Evolutionary conservation across 768 basidiomycete species (phyloP), one percentile per base, ranked within the genome.

Genomic region (Lactarius evosmus): DNA sequence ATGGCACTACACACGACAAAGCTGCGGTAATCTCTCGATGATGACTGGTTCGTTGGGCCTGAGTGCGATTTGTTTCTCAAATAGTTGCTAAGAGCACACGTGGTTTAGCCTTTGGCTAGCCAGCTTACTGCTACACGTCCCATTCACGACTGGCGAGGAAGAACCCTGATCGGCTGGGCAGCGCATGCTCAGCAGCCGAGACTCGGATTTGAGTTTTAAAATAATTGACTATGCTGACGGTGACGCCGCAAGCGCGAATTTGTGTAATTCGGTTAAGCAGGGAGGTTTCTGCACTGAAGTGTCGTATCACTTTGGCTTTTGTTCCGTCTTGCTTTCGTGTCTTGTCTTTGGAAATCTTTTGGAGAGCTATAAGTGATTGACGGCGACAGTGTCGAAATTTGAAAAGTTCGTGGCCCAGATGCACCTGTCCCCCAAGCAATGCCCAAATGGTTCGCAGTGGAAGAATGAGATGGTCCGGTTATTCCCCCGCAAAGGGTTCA

Each of bases 1-100:
- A 89, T 91, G 46, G 90, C 90, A 70, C 88, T 90, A 55, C 85
- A 81, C 70, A 89, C 73, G 49, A 91, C 76, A n/a, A 58, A 89
- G 72, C 71, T 91, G 90, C 27, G 87, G 67, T n/a, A 22, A 52
- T 16, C 17, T 6, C 83, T 30, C 65, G 75, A 73, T 54, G 49
- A n/a, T 33, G 16, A 25, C 41, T 29, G 33, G 29, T 32, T 57
- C 54, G 72, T 70, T 30, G 74, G 62, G 58, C 76, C 66, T 19
- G 19, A n/a, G 41, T 41, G 7, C 0, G n/a, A 44, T 44, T 46
- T 25, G 44, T 46, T 22, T 46, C 4, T 22, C 11, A 46, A 17
- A 46, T 46, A 46, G 3, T 4, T 22, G 22, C 17, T 16, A 46
- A 12, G 44, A 46, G 4, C 1, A 12, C 4, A 11, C 22, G 41